Base-by-base conservation (phyloP, 805 yeast genomes). In the Wickerhamomyces sydowiorum region DNA sequence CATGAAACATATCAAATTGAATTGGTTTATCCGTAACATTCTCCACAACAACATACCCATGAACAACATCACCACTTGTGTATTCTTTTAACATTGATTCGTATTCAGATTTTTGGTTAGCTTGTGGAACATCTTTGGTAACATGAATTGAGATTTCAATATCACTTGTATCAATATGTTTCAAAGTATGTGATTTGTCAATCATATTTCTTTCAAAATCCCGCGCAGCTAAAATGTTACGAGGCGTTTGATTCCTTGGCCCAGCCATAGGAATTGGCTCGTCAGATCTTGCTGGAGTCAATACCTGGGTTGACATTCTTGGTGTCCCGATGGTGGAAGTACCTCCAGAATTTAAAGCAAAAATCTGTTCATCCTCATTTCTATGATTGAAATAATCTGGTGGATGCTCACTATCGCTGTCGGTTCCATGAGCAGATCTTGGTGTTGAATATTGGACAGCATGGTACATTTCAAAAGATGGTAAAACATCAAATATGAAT, bases 391-490 rank as follows among this genome's bases (percentile, higher is more conserved):
- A 57, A 42, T 66, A 66, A 14, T 49, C 54, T 12, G 70, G 70
- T 2, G 70, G 70, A 20, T 52, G 51, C 29, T 58, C 65, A 23
- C 51, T 57, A 28, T 46, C 43, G 39, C 54, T 61, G 3, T 62
- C 25, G 5, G 42, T 52, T 2, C 54, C 53, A 29, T 13, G 18
- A 13, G 54, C 72, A 54, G 56, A 78, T 41, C 53, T 68, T 47
- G 62, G 72, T 49, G 52, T 72, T 60, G 51, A 73, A 37, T 62
- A 53, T 39, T 66, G 68, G 34, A 67, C 39, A 1, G 65, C 71
- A 50, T 76, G 79, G 52, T 78, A 80, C 80, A 82, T 76, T 47
- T 80, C 84, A 52, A 80, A 82, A 0, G 86, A 78, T 0, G 87
- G 89, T 28, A 82, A 57, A 2, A 81, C 73, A 50, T 81, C 86